These are phyloP conservation scores for Lachancea nothofagi DNA, from an alignment of 805 yeast species.

Conservation along the genomic window DNA sequence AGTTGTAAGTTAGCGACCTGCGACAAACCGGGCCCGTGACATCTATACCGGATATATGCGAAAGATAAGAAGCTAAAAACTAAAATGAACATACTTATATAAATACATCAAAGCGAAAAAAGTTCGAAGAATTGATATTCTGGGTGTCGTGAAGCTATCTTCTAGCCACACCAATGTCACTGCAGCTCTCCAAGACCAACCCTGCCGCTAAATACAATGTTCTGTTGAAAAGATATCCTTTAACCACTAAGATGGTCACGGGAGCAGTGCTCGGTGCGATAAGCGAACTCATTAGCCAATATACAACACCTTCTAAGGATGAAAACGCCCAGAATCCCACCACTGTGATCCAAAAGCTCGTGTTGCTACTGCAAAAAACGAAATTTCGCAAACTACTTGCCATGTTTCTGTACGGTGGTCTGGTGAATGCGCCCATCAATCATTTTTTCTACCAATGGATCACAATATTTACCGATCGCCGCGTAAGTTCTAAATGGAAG, in stretches of 20 bases:
- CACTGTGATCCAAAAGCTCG: conserved; percentile 5
- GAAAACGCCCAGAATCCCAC: background rate
- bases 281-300: conserved; percentile 21
- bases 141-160: too few species aligned
- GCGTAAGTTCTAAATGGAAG: conserved; percentile 12
- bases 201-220: conserved; percentile 12
- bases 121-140: too few species aligned
- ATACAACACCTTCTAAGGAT: background rate
- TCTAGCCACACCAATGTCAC: background rate
- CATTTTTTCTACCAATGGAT: conserved; percentile 21
- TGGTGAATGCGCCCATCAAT: conserved; percentile 23
- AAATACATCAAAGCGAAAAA: too few species aligned
- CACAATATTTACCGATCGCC: conserved; percentile 11
- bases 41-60: too few species aligned
- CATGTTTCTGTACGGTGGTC: conserved; percentile 22
- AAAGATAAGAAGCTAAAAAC: background rate
- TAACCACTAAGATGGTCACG: conserved; percentile 17
- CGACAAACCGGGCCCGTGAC: too few species aligned
- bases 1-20: too few species aligned
- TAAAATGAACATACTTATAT: background rate
- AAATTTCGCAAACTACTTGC: conserved; percentile 13
- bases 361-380: conserved; percentile 5
- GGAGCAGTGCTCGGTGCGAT: conserved; percentile 20
- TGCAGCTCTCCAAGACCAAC: background rate
- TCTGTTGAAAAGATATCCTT: conserved; percentile 13